Percentiles rank a stretch among this genome's conserved stretches.
Conservation (phyloP, 306 rosid genomes). For the Argentina anserina region DNA sequence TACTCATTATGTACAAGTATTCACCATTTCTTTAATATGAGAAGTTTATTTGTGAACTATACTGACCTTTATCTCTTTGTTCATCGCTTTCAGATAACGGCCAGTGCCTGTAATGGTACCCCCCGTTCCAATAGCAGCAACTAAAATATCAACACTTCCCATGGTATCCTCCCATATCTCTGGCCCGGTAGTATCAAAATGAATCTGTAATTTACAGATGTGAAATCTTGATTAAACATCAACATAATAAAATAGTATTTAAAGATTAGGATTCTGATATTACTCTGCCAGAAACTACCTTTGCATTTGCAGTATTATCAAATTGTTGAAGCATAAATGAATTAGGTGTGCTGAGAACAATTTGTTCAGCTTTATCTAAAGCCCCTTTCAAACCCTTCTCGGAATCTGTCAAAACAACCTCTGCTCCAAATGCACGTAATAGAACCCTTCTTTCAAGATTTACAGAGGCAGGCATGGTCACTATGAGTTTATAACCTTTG, state of each 20-base stretch:
- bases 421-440: slow-evolving; percentile 91
- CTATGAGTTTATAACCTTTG: slow-evolving; percentile 79
- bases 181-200: slow-evolving; percentile 96
- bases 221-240: slow-evolving; percentile 24
- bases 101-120: slow-evolving; percentile 93
- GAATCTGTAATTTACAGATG: slow-evolving; percentile 69
- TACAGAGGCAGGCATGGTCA: slow-evolving; percentile 88
- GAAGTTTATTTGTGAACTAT: neutral
- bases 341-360: slow-evolving; percentile 56
- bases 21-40: neutral
- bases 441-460: slow-evolving; percentile 83
- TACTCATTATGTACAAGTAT: neutral
- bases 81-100: slow-evolving; percentile 71
- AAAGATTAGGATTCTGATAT: neutral
- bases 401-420: slow-evolving; percentile 74
- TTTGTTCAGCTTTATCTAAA: slow-evolving; percentile 84
- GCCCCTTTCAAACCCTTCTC: slow-evolving; percentile 92
- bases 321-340: slow-evolving; percentile 92
- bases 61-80: slow-evolving; percentile 62
- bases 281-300: slow-evolving; percentile 42
- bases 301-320: slow-evolving; percentile 66
- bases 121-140: slow-evolving; percentile 95
- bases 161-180: slow-evolving; percentile 99
- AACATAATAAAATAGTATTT: neutral
- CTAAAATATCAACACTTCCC: slow-evolving; percentile 77